Base-by-base conservation (phyloP, 2,329 filamentous ascomycete genomes). In the Diplodia scrobiculata region DNA sequence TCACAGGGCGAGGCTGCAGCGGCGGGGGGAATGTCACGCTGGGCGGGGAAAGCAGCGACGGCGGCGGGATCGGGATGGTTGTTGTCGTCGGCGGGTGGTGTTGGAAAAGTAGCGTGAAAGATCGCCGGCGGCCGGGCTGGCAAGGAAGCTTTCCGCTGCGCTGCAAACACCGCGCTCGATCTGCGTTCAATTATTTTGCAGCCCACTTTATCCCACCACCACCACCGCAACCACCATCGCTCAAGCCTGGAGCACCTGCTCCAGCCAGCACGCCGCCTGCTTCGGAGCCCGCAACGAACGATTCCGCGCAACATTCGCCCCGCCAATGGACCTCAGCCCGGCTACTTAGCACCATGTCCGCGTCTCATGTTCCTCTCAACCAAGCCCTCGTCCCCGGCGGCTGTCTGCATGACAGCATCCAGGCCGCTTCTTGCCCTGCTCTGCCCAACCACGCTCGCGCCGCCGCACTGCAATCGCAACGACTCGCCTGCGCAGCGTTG, bases 361-460 rank as follows among this genome's bases (percentile, higher is more conserved):
- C 76, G 74, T 83, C 84, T 84, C 85, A 89, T 89, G 87, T 86
- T 84, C 84, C 79, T 83, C 41, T 19, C 41, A 79, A 76, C 84
- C 80, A 66, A 81, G 81, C 79, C 80, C 79, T 78, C 80, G 83
- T 77, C 79, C 83, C 75, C 80, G 82, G 81, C 80, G 79, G 73
- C 79, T 74, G 76, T 79, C 77, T 79, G 80, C 69, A 80, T 79
- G 76, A 75, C 80, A 78, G 74, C 73, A 69, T 67, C 70, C 50
- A 70, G 70, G 38, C 73, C 75, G 1, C 60, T 75, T 19, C 71
- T 77, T 65, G 34, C 72, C 2, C 77, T 78, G 55, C 69, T 79
- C 29, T 78, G 69, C 58, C 75, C 77, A 53, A 48, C 63, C 29
- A 3, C 58, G n/a, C 48, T 27, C 9, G 32, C 21, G 13, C 34